A percentile compares a stretch with the other conserved stretches of the same genome.
Evolutionary conservation across 1,284 basidiomycete species (phyloP).

Genomic region (Cryptococcus hybrid): DNA sequence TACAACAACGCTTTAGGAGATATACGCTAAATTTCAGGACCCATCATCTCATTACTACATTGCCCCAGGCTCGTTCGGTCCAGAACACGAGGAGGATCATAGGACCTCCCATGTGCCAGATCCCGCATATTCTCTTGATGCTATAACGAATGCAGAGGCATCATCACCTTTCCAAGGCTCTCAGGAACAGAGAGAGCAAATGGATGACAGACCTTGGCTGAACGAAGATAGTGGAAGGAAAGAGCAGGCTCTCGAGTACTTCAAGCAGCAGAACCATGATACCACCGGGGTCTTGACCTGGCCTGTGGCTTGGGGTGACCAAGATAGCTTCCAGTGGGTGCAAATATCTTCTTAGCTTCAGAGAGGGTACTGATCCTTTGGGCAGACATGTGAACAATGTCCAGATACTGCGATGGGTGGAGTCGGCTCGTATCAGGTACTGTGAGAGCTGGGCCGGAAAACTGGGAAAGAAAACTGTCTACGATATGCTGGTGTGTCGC

Average conservation of each 20-base stretch:
- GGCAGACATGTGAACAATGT: conserved; percentile 49
- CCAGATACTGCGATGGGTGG: conserved; percentile 41
- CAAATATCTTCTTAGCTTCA: too few species aligned
- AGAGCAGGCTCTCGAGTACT: conserved; percentile 13
- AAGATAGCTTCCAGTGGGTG: conserved; percentile 46
- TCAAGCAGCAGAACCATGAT: conserved; percentile 35
- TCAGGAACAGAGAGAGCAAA: conserved; percentile 3
- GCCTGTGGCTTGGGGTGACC: conserved; percentile 48
- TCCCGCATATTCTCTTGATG: not conserved
- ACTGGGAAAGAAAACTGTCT: conserved; percentile 23
- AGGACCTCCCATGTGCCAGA: conserved; percentile 21
- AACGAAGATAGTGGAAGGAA: conserved; percentile 5
- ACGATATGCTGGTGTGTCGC: conserved; percentile 22
- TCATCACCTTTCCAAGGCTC: conserved; percentile 5
- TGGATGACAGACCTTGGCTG: conserved; percentile 9
- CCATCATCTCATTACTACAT: conserved; percentile 41
- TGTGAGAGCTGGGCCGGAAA: conserved; percentile 27
- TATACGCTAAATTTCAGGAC: conserved; percentile 38
- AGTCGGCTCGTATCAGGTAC: conserved; percentile 40
- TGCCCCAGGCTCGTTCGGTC: conserved; percentile 35
- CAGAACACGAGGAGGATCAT: conserved; percentile 41
- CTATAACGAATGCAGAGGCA: not conserved
- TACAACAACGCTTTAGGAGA: conserved; percentile 18
- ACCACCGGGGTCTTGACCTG: conserved; percentile 35
- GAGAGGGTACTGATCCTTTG: not conserved